Evolutionary conservation across 345 rosid genomes (phyloP), one percentile per base, ranked within the genome.

Genomic region (Laguncularia racemosa): DNA sequence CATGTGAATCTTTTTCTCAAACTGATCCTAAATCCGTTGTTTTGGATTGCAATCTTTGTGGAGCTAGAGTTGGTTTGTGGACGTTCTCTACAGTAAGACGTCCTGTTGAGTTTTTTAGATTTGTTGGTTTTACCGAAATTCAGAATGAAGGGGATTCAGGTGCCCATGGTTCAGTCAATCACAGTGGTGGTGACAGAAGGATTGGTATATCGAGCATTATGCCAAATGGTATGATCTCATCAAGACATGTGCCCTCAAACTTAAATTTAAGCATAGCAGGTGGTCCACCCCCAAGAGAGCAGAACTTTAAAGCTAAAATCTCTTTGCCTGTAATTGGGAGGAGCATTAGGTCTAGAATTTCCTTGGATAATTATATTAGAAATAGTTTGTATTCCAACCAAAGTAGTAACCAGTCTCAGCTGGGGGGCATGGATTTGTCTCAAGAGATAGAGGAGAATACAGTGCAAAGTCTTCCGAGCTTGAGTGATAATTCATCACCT

Each of bases 31-130:
- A 76, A 20, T 85, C 95, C 58, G 82, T 85, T 62, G 97, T 84
- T 69, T 71, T 90, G 60, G 96, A 90, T 70, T 95, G 97, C 76
- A 75, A 70, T 76, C 88, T 90, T 62, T 88, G 99, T 81, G 97
- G 99, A 38, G 96, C 99, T 48, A 81, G 78, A 70, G 93, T 82
- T 74, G 99, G 99, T 53, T 78, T 95, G 66, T 88, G 99, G 99
- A 71, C 84, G 59, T 90, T 84, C 77, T 65, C 74, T 59, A 71
- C 77, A 19, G 80, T 85, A 67, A 68, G 74, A 33, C 70, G 66
- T 52, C 97, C 99, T 44, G 20, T 84, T n/a, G 96, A 95, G 75
- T 58, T 81, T 64, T 73, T 85, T 62, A 85, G 90, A 75, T 56
- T 95, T 53, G 78, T 76, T 46, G 97, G 95, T 52, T 70, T 50